Conservation (phyloP, 805 yeast genomes). For the Vanderwaltozyma tropicalis region DNA sequence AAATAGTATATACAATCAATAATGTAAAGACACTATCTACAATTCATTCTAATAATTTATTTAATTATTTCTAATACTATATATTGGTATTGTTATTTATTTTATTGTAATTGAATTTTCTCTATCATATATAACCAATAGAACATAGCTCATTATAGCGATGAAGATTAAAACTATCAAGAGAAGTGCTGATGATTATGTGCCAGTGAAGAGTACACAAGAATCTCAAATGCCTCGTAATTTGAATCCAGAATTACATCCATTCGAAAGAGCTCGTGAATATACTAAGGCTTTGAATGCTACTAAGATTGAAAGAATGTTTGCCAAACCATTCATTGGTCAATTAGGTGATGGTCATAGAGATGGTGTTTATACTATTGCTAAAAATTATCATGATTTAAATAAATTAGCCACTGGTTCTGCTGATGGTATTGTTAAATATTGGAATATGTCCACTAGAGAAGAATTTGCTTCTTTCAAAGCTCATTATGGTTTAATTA, state of each 20-base stretch:
- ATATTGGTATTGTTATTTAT: too few relatives aligned
- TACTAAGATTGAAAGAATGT: constrained; percentile 89
- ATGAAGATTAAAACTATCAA: constrained; percentile 82
- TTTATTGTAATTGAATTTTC: too few relatives aligned
- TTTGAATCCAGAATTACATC: constrained; percentile 88
- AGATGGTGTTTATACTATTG: constrained; percentile 85
- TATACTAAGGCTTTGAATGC: constrained; percentile 92
- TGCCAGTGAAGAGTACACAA: constrained; percentile 86
- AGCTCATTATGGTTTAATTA: constrained; percentile 84
- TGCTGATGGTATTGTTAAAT: constrained; percentile 90
- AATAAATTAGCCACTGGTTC: constrained; percentile 82
- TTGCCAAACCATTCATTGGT: constrained; percentile 94
- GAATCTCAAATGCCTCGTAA: constrained; percentile 82
- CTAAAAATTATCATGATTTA: constrained; percentile 60
- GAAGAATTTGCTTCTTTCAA: constrained; percentile 66
- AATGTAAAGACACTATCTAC: neutral
- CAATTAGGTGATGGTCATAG: constrained; percentile 92
- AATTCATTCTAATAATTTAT: neutral
- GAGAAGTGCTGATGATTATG: constrained; percentile 82
- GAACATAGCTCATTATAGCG: too few relatives aligned
- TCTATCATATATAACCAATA: too few relatives aligned
- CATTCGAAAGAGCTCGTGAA: constrained; percentile 94
- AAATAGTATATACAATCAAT: neutral
- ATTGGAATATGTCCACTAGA: constrained; percentile 81
- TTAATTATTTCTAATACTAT: too few relatives aligned